These are phyloP conservation scores for Kregervanrija delftensis DNA, from an alignment of 805 yeast species.

Conservation along the genomic window DNA sequence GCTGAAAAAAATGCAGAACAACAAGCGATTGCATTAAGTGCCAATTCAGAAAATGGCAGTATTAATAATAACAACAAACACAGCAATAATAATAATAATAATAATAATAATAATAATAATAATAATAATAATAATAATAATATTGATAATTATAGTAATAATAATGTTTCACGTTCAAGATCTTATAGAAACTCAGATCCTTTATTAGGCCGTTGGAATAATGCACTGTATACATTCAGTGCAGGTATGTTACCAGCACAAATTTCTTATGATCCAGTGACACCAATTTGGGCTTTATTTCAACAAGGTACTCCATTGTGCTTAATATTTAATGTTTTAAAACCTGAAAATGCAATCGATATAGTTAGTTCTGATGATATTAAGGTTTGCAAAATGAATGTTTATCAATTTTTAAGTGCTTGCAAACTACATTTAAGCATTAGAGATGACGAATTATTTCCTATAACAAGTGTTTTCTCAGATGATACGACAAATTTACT, in stretches of 20 bases:
- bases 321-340: constrained; percentile 66
- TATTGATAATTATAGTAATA: not conserved
- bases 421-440: constrained; percentile 71
- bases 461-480: constrained; percentile 83
- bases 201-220: constrained; percentile 23
- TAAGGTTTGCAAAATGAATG: constrained; percentile 78
- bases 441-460: constrained; percentile 77
- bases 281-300: constrained; percentile 80
- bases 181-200: constrained; percentile 9
- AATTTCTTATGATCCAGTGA: constrained; percentile 81
- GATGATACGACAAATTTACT: constrained; percentile 74
- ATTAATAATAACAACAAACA: not conserved
- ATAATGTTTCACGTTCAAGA: too few relatives aligned
- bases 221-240: constrained; percentile 52
- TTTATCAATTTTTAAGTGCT: constrained; percentile 83
- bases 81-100: too few relatives aligned
- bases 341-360: constrained; percentile 43
- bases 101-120: not conserved
- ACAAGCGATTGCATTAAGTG: constrained; percentile 42
- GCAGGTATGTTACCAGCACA: constrained; percentile 74
- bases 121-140: not conserved
- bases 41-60: constrained; percentile 7
- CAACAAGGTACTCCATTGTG: constrained; percentile 93
- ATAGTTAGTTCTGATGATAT: constrained; percentile 72
- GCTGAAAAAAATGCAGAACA: constrained; percentile 69